Conservation (phyloP, 768 basidiomycete species). For the Pilatotrama ljubarskyi region DNA sequence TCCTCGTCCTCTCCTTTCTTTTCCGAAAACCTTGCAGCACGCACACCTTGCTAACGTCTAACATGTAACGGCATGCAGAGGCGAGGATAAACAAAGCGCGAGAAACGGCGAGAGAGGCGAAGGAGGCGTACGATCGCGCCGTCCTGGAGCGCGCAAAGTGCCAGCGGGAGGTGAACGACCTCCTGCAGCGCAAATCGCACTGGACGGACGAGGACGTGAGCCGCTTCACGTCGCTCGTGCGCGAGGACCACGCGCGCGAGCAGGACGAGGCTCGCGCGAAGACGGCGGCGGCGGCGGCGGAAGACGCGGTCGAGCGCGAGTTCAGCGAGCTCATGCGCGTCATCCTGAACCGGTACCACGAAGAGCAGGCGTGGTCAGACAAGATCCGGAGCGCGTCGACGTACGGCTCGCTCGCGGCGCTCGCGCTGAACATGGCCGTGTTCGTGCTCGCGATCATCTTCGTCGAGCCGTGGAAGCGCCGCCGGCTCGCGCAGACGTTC, state of each 20-base stretch:
- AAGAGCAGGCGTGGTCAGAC: conserved; percentile 99
- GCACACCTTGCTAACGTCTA: too few species aligned
- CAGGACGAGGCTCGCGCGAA: conserved; percentile 77
- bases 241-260: conserved; percentile 85
- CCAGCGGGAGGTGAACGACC: conserved; percentile 94
- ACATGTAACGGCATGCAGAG: conserved; percentile 47
- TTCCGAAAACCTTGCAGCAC: neutral
- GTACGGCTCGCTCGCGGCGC: conserved; percentile 84
- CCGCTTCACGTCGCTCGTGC: conserved; percentile 86
- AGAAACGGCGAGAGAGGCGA: conserved; percentile 67
- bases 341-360: conserved; percentile 92
- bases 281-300: conserved; percentile 60
- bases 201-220: conserved; percentile 91
- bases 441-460: conserved; percentile 88
- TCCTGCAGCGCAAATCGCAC: conserved; percentile 88
- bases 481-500: conserved; percentile 82
- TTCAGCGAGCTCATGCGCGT: conserved; percentile 86
- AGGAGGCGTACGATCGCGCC: conserved; percentile 73
- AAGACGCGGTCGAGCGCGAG: conserved; percentile 80
- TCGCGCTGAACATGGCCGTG: conserved; percentile 86
- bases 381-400: conserved; percentile 96
- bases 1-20: conserved; percentile 19
- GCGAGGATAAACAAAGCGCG: conserved; percentile 66
- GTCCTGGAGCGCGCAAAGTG: conserved; percentile 80
- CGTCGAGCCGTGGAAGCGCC: conserved; percentile 97